These are phyloP conservation scores for Cucurbita argyrosperma DNA, from an alignment of 306 rosid genomes.

Conservation along the genomic window DNA sequence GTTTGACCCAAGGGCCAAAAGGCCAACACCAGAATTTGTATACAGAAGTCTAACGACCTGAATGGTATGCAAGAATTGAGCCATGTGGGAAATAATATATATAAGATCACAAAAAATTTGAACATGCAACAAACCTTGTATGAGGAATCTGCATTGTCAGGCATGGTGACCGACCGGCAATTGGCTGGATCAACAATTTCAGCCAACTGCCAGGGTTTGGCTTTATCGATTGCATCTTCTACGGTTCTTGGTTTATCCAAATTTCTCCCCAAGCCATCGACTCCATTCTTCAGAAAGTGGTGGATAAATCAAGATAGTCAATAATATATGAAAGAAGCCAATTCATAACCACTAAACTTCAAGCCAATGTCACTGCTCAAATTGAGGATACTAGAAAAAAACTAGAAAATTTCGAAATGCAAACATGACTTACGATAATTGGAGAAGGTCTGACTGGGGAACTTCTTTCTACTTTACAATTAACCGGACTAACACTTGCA, in stretches of 20 bases:
- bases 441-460: slow-evolving; percentile 68
- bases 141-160: slow-evolving; percentile 56
- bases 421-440: slow-evolving; percentile 36
- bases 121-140: slow-evolving; percentile 47
- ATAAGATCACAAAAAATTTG: neutral
- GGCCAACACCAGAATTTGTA: slow-evolving; percentile 60
- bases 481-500: slow-evolving; percentile 39
- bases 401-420: neutral
- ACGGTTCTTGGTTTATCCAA: slow-evolving; percentile 42
- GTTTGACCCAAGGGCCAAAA: slow-evolving; percentile 81
- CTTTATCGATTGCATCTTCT: slow-evolving; percentile 48
- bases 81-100: neutral
- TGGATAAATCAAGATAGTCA: slow-evolving; percentile 16
- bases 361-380: neutral
- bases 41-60: slow-evolving; percentile 73
- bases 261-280: slow-evolving; percentile 38
- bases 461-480: slow-evolving; percentile 63
- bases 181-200: slow-evolving; percentile 65
- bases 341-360: neutral
- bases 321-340: neutral
- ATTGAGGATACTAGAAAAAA: neutral
- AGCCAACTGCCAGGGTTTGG: slow-evolving; percentile 66
- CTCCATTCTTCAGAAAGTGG: slow-evolving; percentile 42
- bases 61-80: neutral
- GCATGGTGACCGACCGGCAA: slow-evolving; percentile 61